Conservation (phyloP, 768 basidiomycete genomes). For the Leccinum olivaceopallidum region DNA sequence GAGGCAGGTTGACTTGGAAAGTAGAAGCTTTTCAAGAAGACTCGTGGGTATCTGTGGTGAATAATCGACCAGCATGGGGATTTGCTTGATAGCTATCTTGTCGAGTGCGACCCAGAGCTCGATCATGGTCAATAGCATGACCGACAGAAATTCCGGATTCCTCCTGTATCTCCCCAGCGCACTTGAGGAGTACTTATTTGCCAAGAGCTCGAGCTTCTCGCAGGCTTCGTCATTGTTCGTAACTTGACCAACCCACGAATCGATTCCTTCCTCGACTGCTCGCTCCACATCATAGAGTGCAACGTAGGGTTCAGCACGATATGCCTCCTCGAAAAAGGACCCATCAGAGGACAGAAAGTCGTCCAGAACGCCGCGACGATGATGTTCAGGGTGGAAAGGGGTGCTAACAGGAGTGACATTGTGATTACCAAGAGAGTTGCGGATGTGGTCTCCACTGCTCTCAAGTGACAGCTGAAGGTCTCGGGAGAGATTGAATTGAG, state of each 20-base stretch:
- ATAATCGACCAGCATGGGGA: conserved; percentile 33
- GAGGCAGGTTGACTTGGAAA: conserved; percentile 31
- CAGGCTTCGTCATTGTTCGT: conserved; percentile 12
- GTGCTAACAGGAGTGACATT: not conserved
- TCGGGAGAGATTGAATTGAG: conserved; percentile 22
- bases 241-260: conserved; percentile 32
- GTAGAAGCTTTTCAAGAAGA: conserved; percentile 24
- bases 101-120: conserved; percentile 40
- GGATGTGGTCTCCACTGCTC: conserved; percentile 30
- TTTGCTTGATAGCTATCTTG: conserved; percentile 17
- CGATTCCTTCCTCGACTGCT: conserved; percentile 31
- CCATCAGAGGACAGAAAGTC: conserved; percentile 19
- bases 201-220: conserved; percentile 21
- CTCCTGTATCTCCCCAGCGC: conserved; percentile 13
- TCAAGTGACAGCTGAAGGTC: conserved; percentile 38
- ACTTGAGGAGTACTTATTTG: conserved; percentile 24
- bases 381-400: conserved; percentile 7
- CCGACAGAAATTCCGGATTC: conserved; percentile 38
- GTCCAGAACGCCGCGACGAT: conserved; percentile 8
- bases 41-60: conserved; percentile 29
- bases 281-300: conserved; percentile 40
- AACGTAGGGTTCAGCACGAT: conserved; percentile 10
- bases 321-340: conserved; percentile 9
- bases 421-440: conserved; percentile 10
- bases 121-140: conserved; percentile 37